Conservation (phyloP, 441 rosid genomes). For the Adansonia rubrostipa region DNA sequence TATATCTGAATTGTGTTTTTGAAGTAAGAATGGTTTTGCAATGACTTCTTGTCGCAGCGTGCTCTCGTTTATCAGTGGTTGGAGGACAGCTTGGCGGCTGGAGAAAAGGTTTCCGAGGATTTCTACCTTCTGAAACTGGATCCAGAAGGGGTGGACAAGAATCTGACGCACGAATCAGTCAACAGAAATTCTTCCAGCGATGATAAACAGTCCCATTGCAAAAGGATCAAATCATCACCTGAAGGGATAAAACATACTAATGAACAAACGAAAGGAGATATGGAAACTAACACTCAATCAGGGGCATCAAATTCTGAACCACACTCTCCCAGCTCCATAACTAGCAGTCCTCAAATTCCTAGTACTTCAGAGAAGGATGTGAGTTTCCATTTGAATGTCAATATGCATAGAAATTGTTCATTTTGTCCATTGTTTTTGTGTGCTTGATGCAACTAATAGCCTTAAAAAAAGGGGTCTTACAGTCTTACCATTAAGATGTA, state of each 20-base stretch:
- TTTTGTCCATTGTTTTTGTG: not conserved
- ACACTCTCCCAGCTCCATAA: constrained; percentile 40
- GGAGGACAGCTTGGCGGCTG: constrained; percentile 75
- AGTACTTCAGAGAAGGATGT: constrained; percentile 53
- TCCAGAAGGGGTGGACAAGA: constrained; percentile 43
- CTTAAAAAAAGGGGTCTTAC: not conserved
- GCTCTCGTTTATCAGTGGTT: constrained; percentile 79
- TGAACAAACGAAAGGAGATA: constrained; percentile 29
- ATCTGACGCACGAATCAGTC: constrained; percentile 32
- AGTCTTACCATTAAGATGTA: not conserved
- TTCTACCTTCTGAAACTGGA: constrained; percentile 48
- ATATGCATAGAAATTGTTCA: not conserved
- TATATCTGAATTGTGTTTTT: not conserved
- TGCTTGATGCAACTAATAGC: not conserved
- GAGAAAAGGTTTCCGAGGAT: constrained; percentile 73
- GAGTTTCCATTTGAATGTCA: constrained; percentile 32
- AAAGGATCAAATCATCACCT: constrained; percentile 46
- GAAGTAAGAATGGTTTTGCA: constrained; percentile 5
- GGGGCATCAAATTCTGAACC: constrained; percentile 42
- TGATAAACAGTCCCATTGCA: constrained; percentile 44
- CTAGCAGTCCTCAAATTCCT: constrained; percentile 38
- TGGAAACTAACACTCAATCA: constrained; percentile 26
- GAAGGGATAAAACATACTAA: constrained; percentile 29
- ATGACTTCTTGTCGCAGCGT: constrained; percentile 44
- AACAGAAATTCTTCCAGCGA: constrained; percentile 32